Percentiles rank a stretch among this genome's conserved stretches.
phyloP scores from a whole-genome alignment of 495 filamentous ascomycete species.

The Podospora anserina region DNA sequence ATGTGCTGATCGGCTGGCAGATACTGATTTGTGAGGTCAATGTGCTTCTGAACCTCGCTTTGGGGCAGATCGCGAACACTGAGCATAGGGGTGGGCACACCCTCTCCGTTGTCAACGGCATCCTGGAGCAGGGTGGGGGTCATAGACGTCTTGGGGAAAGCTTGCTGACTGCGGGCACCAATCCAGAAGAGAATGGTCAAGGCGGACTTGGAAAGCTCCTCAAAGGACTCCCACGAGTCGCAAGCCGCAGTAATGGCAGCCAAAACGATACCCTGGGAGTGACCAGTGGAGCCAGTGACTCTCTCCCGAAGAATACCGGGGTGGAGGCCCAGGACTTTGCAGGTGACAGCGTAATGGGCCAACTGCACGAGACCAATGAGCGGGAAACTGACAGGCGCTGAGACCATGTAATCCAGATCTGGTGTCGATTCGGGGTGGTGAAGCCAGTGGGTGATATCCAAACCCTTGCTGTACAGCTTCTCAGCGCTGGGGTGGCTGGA shows the following conservation, averaged over 20 bases:
- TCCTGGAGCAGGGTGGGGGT: slow-evolving; percentile 91
- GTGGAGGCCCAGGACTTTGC: slow-evolving; percentile 79
- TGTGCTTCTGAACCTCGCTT: slow-evolving; percentile 84
- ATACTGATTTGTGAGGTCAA: slow-evolving; percentile 93
- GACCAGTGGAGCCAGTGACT: slow-evolving; percentile 84
- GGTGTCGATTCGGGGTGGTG: slow-evolving; percentile 82
- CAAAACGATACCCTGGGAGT: slow-evolving; percentile 93
- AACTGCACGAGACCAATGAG: slow-evolving; percentile 94
- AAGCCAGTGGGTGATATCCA: slow-evolving; percentile 92
- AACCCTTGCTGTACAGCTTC: slow-evolving; percentile 92
- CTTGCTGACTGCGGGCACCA: slow-evolving; percentile 95
- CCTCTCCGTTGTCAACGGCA: slow-evolving; percentile 90
- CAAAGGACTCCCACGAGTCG: slow-evolving; percentile 85
- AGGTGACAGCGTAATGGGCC: slow-evolving; percentile 89
- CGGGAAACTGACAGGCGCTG: slow-evolving; percentile 94
- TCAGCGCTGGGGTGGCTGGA: slow-evolving; percentile 80
- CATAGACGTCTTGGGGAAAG: slow-evolving; percentile 89
- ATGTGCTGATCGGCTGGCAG: slow-evolving; percentile 90
- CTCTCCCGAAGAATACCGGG: slow-evolving; percentile 81
- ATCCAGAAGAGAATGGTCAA: slow-evolving; percentile 99
- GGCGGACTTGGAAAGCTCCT: slow-evolving; percentile 68
- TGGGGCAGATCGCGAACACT: slow-evolving; percentile 89
- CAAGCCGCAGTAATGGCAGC: slow-evolving; percentile 89
- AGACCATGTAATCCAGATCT: slow-evolving; percentile 92
- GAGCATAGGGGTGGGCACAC: slow-evolving; percentile 92